Conservation (phyloP, 208 protist species). For the Trypanosoma brucei region DNA sequence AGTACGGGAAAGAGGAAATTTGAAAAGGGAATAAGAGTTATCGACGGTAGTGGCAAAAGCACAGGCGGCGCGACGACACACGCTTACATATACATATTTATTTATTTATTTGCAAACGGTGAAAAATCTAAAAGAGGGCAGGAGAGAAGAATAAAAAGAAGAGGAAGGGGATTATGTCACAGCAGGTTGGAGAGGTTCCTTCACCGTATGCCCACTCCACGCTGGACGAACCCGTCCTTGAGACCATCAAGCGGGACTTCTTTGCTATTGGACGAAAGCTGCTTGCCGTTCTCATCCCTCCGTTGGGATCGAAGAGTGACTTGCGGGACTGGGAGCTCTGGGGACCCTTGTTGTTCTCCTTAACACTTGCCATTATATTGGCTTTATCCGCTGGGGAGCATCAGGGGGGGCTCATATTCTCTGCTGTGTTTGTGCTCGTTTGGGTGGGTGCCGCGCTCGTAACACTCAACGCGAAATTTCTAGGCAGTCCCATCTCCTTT, state of each 20-base stretch:
- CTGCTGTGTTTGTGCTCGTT: constrained; percentile 87
- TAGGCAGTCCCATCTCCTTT: constrained; percentile 89
- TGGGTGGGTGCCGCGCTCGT: constrained; percentile 84
- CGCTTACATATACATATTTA: not conserved
- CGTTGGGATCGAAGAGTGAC: constrained; percentile 33
- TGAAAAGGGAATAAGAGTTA: no score
- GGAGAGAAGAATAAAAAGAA: constrained; percentile 3
- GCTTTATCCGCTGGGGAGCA: constrained; percentile 27
- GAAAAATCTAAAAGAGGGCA: not conserved
- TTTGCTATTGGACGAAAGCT: constrained; percentile 71
- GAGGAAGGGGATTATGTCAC: not conserved
- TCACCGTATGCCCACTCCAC: constrained; percentile 33
- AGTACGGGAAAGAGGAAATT: no score
- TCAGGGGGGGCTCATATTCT: constrained; percentile 71
- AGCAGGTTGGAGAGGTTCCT: constrained; percentile 1
- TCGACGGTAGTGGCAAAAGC: no score
- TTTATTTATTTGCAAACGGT: not conserved
- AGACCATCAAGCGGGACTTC: constrained; percentile 62
- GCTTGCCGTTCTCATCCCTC: constrained; percentile 55
- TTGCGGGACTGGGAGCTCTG: constrained; percentile 90
- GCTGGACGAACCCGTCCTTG: constrained; percentile 55
- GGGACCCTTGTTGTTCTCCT: constrained; percentile 89
- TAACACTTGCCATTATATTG: constrained; percentile 75
- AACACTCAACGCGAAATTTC: constrained; percentile 89
- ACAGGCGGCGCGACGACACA: no score